A percentile compares a stretch with the other conserved stretches of the same genome.
Evolutionary conservation across 164 flowering plant genomes (phyloP).

Genomic region (Stephania cephalantha): DNA sequence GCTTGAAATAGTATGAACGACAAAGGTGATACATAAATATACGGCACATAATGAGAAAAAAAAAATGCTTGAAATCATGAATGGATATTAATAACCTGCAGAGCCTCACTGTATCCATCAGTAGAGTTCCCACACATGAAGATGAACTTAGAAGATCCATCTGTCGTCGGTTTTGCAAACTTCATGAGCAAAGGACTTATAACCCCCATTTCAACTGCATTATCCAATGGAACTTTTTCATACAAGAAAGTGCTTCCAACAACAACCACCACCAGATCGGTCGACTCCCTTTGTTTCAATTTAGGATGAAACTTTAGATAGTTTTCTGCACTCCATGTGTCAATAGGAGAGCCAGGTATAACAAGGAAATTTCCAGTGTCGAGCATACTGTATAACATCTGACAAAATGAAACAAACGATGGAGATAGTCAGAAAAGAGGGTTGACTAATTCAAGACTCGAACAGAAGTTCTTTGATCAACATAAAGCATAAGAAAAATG

Average conservation of each 20-base stretch:
- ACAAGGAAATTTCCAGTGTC: conserved; percentile 96
- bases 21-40: not conserved
- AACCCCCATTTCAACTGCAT: conserved; percentile 70
- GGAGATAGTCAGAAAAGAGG: not conserved
- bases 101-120: conserved; percentile 49
- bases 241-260: conserved; percentile 78
- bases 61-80: conserved; percentile 1
- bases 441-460: conserved; percentile 3
- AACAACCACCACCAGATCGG: conserved; percentile 71
- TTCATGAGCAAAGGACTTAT: conserved; percentile 65
- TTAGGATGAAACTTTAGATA: conserved; percentile 54
- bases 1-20: not conserved
- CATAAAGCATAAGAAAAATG: conserved; percentile 8
- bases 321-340: conserved; percentile 83
- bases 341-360: conserved; percentile 82
- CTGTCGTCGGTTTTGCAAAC: conserved; percentile 45
- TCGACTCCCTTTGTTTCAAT: conserved; percentile 41
- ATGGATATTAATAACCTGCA: conserved; percentile 51
- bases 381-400: conserved; percentile 86
- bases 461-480: not conserved
- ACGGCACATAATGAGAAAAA: not conserved
- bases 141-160: conserved; percentile 54
- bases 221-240: conserved; percentile 76
- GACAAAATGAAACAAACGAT: conserved; percentile 25
- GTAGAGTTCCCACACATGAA: conserved; percentile 83